Percentiles rank a stretch among this genome's conserved stretches.
Conservation (phyloP, 441 rosid species). For the Flueggea neowawraea region DNA sequence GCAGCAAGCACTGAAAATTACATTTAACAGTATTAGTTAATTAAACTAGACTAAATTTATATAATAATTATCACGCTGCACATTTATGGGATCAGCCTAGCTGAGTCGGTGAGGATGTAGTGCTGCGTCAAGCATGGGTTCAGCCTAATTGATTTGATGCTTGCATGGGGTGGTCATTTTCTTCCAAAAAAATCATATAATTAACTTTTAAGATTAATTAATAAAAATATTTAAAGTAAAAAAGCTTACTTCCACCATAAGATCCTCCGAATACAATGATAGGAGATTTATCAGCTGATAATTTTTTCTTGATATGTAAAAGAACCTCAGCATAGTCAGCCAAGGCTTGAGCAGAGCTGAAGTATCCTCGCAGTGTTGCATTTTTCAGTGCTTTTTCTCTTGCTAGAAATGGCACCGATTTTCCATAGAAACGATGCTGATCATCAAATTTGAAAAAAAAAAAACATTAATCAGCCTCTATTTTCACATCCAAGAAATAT, state of each 20-base stretch:
- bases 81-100: too few species aligned
- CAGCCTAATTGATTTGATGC: too few species aligned
- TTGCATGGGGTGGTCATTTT: too few species aligned
- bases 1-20: constrained; percentile 26
- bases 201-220: too few species aligned
- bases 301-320: constrained; percentile 13
- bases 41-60: too few species aligned
- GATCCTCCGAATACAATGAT: constrained; percentile 26
- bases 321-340: constrained; percentile 30
- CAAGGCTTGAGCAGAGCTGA: constrained; percentile 27
- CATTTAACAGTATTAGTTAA: too few species aligned
- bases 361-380: constrained; percentile 23
- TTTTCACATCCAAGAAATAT: too few species aligned
- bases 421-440: constrained; percentile 33
- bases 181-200: too few species aligned
- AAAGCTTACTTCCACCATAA: constrained; percentile 26
- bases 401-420: constrained; percentile 25
- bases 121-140: too few species aligned
- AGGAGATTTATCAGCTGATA: constrained; percentile 15
- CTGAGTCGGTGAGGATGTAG: too few species aligned
- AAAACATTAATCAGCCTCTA: too few species aligned
- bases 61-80: too few species aligned
- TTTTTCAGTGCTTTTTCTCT: constrained; percentile 17
- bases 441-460: background rate
- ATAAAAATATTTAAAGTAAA: background rate